Base-by-base conservation (phyloP, 2,329 filamentous ascomycete species). In the Ambrosiella xylebori region DNA sequence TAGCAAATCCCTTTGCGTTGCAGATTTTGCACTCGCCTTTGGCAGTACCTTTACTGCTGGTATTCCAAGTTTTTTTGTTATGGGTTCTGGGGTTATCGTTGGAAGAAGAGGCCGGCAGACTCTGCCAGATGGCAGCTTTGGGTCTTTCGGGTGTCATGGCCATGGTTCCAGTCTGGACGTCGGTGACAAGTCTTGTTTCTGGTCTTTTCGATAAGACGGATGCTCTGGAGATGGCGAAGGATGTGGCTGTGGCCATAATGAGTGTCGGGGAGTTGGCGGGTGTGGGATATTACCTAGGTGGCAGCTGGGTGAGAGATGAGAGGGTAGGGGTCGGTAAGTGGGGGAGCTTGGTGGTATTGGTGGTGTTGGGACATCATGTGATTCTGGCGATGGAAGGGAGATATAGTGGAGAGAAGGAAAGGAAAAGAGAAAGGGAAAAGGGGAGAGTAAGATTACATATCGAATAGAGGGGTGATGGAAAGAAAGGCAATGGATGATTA, bases 271-370 rank as follows among this genome's bases (percentile, higher is more conserved):
- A 60, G 35, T 40, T 60, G 45, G 59, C 52, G 11, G 59, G 50
- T 13, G 59, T 60, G 1, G 56, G 54, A 7, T 60, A 60, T 54
- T 58, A 55, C n/a, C 47, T 52, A 6, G 56, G 54, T 9, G 59
- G 54, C 1, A 38, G 57, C 11, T 60, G 59, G 59, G 56, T 60
- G 13, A 56, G 59, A n/a, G 59, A 60, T 39, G 56, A 60, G 7
- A 58, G 56, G 2, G 56, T 57, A 5, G 51, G 50, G 7, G 59
- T 60, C 12, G 56, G 58, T 7, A 52, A 60, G 50, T 55, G 59
- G 38, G 59, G 59, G 4, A 55, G 39, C n/a, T 38, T 60, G 8
- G 56, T 60, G 2, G 51, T 60, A 3, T n/a, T 38, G 6, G 45
- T 57, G 9, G 56, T 60, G 9, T 44, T 60, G 15, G 36, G 53